These are phyloP conservation scores for Yueomyces sp. DNA, from an alignment of 1,139 yeast genomes.

Conservation along the genomic window DNA sequence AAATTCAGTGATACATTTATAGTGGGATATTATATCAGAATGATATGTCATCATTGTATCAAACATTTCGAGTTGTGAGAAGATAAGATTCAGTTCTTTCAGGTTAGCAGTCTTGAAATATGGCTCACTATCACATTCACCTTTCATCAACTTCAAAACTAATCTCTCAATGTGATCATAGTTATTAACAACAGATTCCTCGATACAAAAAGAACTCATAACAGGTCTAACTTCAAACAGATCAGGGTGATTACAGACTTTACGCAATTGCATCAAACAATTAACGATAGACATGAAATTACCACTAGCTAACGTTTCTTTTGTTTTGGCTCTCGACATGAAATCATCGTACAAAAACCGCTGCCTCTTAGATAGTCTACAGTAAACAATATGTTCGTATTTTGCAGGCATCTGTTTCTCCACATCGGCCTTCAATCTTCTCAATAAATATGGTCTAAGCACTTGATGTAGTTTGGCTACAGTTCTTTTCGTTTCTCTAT, in stretches of 20 bases:
- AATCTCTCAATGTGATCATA: constrained; percentile 34
- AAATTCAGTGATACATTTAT: constrained; percentile 38
- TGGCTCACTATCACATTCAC: constrained; percentile 15
- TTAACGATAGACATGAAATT: constrained; percentile 90
- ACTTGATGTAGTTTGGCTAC: constrained; percentile 88
- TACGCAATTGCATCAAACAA: constrained; percentile 94
- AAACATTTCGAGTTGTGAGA: constrained; percentile 33
- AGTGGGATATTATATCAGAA: constrained; percentile 31
- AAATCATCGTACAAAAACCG: constrained; percentile 89
- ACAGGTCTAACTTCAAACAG: constrained; percentile 92
- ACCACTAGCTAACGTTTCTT: constrained; percentile 87
- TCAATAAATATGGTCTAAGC: constrained; percentile 76
- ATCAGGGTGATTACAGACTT: constrained; percentile 97
- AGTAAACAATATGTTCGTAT: constrained; percentile 86
- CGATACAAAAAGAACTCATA: constrained; percentile 75
- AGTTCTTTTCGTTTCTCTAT: constrained; percentile 66
- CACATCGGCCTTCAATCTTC: constrained; percentile 91
- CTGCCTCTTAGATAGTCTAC: constrained; percentile 87
- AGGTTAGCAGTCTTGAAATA: constrained; percentile 30
- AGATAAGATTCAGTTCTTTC: constrained; percentile 47
- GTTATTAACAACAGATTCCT: constrained; percentile 44
- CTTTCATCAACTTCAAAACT: constrained; percentile 30
- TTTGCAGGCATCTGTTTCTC: constrained; percentile 99
- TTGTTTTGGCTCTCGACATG: constrained; percentile 93
- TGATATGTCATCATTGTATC: constrained; percentile 34